Percentiles rank a stretch among this genome's conserved stretches.
Evolutionary conservation across 768 basidiomycete genomes (phyloP).

Genomic region (Dacryopinax primogenitus): DNA sequence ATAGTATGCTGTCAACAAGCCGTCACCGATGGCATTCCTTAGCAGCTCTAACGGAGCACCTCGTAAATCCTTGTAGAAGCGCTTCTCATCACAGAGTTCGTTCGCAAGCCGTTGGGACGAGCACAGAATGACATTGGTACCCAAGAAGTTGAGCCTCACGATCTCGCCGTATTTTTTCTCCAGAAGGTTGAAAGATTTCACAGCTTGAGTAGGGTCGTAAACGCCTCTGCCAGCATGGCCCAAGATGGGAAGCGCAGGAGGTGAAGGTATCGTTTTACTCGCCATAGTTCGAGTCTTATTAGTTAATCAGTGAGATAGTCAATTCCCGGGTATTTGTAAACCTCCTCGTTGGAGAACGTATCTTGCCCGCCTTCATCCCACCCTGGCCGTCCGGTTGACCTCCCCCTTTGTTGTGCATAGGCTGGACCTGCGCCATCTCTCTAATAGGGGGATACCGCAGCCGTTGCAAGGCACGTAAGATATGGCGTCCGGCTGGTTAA

Average conservation of each 20-base stretch:
- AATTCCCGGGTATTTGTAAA: too few relatives aligned
- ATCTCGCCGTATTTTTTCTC: conserved; percentile 32
- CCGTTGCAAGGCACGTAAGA: too few relatives aligned
- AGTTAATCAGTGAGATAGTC: too few relatives aligned
- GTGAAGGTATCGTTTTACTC: conserved; percentile 7
- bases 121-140: conserved; percentile 25
- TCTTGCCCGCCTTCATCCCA: too few relatives aligned
- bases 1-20: conserved; percentile 33
- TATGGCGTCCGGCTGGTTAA: too few relatives aligned
- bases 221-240: neutral
- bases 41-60: conserved; percentile 27
- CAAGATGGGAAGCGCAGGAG: neutral
- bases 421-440: too few relatives aligned
- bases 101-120: conserved; percentile 31
- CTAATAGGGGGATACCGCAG: too few relatives aligned
- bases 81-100: conserved; percentile 34
- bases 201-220: neutral
- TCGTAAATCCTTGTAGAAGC: conserved; percentile 32
- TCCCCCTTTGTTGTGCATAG: too few relatives aligned
- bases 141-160: conserved; percentile 29
- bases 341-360: too few relatives aligned
- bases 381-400: too few relatives aligned
- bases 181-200: neutral
- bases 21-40: conserved; percentile 32
- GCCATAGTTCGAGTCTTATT: too few relatives aligned